Conservation (phyloP, 2,329 filamentous ascomycete genomes). For the Cladosporium sphaerospermum region DNA sequence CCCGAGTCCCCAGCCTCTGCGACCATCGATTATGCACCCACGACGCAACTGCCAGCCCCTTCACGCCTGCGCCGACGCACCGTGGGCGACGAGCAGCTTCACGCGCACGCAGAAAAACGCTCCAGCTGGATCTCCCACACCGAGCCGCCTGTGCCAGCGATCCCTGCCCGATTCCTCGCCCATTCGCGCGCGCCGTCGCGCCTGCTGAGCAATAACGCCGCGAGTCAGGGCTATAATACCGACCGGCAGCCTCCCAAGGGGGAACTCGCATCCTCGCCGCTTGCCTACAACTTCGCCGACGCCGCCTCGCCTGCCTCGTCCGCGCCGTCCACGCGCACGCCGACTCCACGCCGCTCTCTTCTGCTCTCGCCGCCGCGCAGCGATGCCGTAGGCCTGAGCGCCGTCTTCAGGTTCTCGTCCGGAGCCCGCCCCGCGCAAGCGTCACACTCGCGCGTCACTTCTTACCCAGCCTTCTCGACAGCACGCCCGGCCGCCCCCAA, state of each 20-base stretch:
- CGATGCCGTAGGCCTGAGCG: background rate
- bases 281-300: slow-evolving; percentile 4
- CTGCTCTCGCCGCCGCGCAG: background rate
- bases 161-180: slow-evolving; percentile 9
- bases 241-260: background rate
- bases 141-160: slow-evolving; percentile 3
- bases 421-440: background rate
- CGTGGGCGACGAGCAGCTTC: background rate
- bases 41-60: background rate
- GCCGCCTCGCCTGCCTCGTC: background rate
- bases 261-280: slow-evolving; percentile 3
- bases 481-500: background rate
- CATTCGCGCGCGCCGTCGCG: background rate
- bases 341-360: background rate
- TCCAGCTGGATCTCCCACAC: slow-evolving; percentile 1
- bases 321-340: background rate
- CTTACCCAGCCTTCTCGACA: background rate
- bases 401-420: background rate
- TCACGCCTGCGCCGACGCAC: slow-evolving; percentile 3
- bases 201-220: slow-evolving; percentile 1
- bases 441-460: slow-evolving; percentile 4
- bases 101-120: background rate
- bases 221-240: slow-evolving; percentile 1
- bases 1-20: too few species aligned
- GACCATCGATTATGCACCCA: too few species aligned